Conservation (phyloP, 1,139 yeast species). For the Zygosaccharomyces pseudobailii region DNA sequence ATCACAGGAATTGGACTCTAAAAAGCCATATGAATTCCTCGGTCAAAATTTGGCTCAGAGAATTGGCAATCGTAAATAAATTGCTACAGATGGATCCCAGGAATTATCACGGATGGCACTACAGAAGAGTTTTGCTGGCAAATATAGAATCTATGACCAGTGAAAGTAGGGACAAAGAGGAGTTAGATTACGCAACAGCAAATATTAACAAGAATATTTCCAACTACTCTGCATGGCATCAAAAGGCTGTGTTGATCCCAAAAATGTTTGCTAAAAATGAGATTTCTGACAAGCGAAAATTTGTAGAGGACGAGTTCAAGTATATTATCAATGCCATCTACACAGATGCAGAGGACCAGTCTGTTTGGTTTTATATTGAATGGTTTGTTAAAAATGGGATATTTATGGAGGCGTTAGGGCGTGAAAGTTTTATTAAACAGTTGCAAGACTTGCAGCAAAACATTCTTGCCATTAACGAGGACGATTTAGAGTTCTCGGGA, state of each 20-base stretch:
- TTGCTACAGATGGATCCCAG: conserved; percentile 70
- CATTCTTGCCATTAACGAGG: conserved; percentile 55
- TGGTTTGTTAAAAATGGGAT: conserved; percentile 69
- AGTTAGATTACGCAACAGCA: conserved; percentile 70
- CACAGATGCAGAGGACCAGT: conserved; percentile 91
- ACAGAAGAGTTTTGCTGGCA: conserved; percentile 66
- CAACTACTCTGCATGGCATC: conserved; percentile 96
- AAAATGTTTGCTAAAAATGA: conserved; percentile 39
- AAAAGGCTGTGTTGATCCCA: conserved; percentile 68
- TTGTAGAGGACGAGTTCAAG: conserved; percentile 56
- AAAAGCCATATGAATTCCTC: conserved; percentile 45
- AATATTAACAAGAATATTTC: conserved; percentile 81
- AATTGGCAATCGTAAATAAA: conserved; percentile 62
- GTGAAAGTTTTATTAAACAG: conserved; percentile 31
- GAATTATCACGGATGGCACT: conserved; percentile 95
- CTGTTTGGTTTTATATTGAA: conserved; percentile 82
- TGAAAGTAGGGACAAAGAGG: conserved; percentile 39
- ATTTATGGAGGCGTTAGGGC: conserved; percentile 22
- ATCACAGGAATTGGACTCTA: conserved; percentile 83
- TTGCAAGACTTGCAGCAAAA: conserved; percentile 39
- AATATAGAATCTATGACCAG: conserved; percentile 41
- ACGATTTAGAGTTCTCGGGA: conserved; percentile 53
- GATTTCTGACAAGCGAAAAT: conserved; percentile 27
- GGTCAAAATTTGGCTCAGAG: conserved; percentile 54
- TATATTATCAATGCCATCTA: conserved; percentile 79